Conservation (phyloP, 2,329 filamentous ascomycete species). For the Pyrenophora graminea region DNA sequence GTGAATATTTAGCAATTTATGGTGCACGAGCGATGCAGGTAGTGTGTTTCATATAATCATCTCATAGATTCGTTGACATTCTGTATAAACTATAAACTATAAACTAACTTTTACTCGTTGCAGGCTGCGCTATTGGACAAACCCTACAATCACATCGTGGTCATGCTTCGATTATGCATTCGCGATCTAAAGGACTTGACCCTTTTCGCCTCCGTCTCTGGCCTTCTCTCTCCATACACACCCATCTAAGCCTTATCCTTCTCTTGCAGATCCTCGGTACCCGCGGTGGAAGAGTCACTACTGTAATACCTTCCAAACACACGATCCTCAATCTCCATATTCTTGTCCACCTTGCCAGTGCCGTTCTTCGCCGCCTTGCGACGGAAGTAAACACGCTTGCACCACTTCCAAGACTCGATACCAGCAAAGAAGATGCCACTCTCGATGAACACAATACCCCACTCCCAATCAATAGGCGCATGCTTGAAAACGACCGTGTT, state of each 20-base stretch:
- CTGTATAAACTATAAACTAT: no score
- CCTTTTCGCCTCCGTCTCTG: no score
- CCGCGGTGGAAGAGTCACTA: not conserved
- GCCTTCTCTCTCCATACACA: no score
- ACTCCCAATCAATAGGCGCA: conserved; percentile 68
- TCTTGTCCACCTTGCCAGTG: conserved; percentile 16
- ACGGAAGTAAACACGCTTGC: conserved; percentile 57
- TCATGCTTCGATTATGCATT: no score
- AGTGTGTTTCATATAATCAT: no score
- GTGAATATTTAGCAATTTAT: no score
- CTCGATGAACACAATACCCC: conserved; percentile 68
- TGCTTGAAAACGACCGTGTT: conserved; percentile 70
- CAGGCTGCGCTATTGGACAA: no score
- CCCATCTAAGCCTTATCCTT: not conserved
- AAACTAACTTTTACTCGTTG: no score
- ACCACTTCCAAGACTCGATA: conserved; percentile 69
- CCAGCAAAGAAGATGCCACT: conserved; percentile 66
- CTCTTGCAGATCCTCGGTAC: conserved; percentile 1
- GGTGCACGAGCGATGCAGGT: no score
- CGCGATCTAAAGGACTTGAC: no score
- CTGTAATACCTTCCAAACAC: conserved; percentile 25
- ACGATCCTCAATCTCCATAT: conserved; percentile 25
- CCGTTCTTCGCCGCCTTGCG: conserved; percentile 19
- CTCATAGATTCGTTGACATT: no score
- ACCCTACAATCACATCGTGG: no score